These are phyloP conservation scores for Calonectria hongkongensis DNA, from an alignment of 2,329 filamentous ascomycete species.

Conservation along the genomic window DNA sequence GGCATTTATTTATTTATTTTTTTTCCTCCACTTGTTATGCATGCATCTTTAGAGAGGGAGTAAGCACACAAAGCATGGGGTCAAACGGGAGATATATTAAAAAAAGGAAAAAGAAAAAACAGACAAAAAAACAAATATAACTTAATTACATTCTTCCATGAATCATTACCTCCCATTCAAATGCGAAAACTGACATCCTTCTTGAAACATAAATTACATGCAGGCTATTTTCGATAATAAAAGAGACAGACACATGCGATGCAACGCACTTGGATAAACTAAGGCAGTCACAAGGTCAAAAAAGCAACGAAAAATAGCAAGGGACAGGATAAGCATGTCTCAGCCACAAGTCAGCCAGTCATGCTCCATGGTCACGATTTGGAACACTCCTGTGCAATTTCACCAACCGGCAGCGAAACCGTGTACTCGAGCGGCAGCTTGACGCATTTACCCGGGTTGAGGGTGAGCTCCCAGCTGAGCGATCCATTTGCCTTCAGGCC, in stretches of 20 bases:
- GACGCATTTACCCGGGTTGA: conserved; percentile 75
- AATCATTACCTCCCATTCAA: background rate
- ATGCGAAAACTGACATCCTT: background rate
- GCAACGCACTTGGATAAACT: background rate
- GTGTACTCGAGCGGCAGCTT: conserved; percentile 78
- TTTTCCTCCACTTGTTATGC: background rate
- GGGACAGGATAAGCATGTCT: background rate
- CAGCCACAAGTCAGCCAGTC: background rate
- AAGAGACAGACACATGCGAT: background rate
- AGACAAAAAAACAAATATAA: background rate
- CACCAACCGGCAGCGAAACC: conserved; percentile 72
- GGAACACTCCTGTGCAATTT: conserved; percentile 56
- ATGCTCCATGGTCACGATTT: background rate
- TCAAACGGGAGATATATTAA: background rate
- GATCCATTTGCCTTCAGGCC: conserved; percentile 74
- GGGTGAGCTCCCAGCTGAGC: conserved; percentile 74
- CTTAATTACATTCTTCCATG: background rate
- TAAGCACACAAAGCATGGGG: conserved; percentile 10
- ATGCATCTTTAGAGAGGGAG: background rate
- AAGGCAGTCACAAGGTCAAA: background rate
- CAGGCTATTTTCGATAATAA: background rate
- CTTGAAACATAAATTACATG: background rate
- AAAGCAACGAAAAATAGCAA: background rate
- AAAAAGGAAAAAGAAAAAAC: no score
- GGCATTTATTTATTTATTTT: background rate